phyloP scores from a whole-genome alignment of 345 rosid species.

The Bruguiera gymnorhiza region DNA sequence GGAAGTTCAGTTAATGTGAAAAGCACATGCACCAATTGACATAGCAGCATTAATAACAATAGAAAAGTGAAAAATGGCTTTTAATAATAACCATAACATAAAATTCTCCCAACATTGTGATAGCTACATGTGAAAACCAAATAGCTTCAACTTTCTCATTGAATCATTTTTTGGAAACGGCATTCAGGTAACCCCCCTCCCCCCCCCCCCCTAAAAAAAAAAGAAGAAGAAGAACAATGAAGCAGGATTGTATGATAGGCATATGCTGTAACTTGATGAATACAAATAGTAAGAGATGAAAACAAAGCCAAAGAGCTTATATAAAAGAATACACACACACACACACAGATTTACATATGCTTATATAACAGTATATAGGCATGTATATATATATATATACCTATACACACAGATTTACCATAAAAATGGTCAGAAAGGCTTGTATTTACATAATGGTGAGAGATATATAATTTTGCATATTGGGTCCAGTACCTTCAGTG shows the following conservation, averaged over 20 bases:
- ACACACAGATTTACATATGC: too few species aligned
- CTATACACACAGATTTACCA: background rate
- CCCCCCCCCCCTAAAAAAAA: background rate
- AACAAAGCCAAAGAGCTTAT: background rate
- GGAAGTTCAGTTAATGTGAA: too few species aligned
- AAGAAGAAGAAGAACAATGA: background rate
- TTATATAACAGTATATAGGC: too few species aligned
- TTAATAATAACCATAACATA: too few species aligned
- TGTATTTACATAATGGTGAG: too few species aligned
- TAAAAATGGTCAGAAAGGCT: background rate
- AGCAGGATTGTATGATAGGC: background rate
- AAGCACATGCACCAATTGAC: background rate
- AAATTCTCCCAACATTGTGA: background rate
- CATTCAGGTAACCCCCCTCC: background rate
- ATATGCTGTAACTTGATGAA: background rate
- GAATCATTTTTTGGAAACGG: background rate
- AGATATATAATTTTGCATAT: background rate
- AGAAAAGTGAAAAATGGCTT: background rate
- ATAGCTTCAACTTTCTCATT: background rate
- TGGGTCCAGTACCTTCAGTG: constrained; percentile 52
- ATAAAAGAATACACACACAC: background rate
- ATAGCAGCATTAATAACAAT: background rate
- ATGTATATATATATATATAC: too few species aligned
- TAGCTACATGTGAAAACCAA: background rate
- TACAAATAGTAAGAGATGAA: background rate